Evolutionary conservation across 371 early-diverging fungal species (phyloP), one percentile per base, ranked within the genome.

Genomic region (Mucor racemosus): DNA sequence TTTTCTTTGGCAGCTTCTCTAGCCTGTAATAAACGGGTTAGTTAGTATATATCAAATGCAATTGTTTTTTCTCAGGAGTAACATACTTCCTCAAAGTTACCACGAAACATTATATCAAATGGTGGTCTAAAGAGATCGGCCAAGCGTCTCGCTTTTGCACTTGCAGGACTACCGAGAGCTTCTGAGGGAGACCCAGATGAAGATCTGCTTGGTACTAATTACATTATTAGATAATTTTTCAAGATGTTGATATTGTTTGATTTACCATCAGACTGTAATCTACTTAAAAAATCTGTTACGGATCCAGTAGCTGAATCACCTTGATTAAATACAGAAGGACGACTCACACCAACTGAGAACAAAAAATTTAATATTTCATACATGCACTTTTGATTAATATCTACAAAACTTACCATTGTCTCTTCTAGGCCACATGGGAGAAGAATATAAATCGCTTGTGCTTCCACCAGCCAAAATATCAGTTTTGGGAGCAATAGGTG

Each of bases 41-140:
- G 1, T 38, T 7, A 38, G 40, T 26, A 11, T 36, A 44, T 42
- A 8, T 17, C 4, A 15, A 8, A 0, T 40, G 2, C 2, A 0
- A 14, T 10, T 0, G 11, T 9, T 13, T 38, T 38, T n/a, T 0
- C 9, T 41, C 0, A 1, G 8, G 0, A 50, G 15, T 7, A 26
- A 40, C 74, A 41, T 75, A 88, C 91, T 61, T 84, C 80, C 55
- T 94, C 93, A 74, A 96, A 90, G 62, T 76, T 80, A 14, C 93
- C 95, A 46, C 69, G 69, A 66, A 84, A 91, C 91, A 96, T 96
- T 65, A 97, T 90, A 58, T 94, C 96, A 33, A 87, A 83, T 0
- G 98, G 98, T 4, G 96, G 93, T 60, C 89, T 85, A 74, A 94
- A 97, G 42, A 97, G 77, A 61, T 92, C 85, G 4, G 91, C 90